phyloP scores from a whole-genome alignment of 495 filamentous ascomycete species.

The Lasiosphaeriaceae sp. region DNA sequence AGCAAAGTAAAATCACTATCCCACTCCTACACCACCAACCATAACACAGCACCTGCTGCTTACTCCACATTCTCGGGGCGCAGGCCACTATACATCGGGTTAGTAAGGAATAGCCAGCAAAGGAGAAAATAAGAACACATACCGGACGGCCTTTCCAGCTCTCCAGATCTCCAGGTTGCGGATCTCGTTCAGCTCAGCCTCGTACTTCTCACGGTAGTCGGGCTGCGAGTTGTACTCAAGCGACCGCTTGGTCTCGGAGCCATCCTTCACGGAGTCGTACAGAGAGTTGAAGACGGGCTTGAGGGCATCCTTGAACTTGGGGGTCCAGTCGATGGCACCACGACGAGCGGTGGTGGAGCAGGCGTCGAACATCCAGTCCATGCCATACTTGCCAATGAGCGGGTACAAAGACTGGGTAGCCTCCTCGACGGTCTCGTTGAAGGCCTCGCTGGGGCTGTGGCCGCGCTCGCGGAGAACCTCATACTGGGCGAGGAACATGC shows the following conservation, averaged over 20 bases:
- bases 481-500: constrained; percentile 99
- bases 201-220: constrained; percentile 93
- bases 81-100: constrained; percentile 55
- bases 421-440: constrained; percentile 99
- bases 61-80: constrained; percentile 93
- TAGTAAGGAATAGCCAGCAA: constrained; percentile 12
- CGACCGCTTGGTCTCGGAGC: constrained; percentile 86
- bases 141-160: constrained; percentile 94
- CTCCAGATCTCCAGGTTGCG: constrained; percentile 96
- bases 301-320: constrained; percentile 87
- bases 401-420: constrained; percentile 97
- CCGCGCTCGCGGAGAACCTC: constrained; percentile 98
- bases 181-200: constrained; percentile 96
- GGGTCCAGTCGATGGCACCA: constrained; percentile 98
- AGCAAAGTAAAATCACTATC: constrained; percentile 15
- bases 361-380: constrained; percentile 99
- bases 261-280: constrained; percentile 84
- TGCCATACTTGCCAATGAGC: constrained; percentile 90
- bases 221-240: constrained; percentile 92
- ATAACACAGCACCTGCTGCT: too few species aligned
- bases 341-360: constrained; percentile 98
- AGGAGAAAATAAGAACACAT: constrained; percentile 26
- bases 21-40: constrained; percentile 5
- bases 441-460: constrained; percentile 95
- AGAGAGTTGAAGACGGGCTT: constrained; percentile 98